Percentiles rank a stretch among this genome's conserved stretches.
These are phyloP conservation scores for Penicillium sp. DNA, from an alignment of 2,329 filamentous ascomycete species.

Conservation along the genomic window DNA sequence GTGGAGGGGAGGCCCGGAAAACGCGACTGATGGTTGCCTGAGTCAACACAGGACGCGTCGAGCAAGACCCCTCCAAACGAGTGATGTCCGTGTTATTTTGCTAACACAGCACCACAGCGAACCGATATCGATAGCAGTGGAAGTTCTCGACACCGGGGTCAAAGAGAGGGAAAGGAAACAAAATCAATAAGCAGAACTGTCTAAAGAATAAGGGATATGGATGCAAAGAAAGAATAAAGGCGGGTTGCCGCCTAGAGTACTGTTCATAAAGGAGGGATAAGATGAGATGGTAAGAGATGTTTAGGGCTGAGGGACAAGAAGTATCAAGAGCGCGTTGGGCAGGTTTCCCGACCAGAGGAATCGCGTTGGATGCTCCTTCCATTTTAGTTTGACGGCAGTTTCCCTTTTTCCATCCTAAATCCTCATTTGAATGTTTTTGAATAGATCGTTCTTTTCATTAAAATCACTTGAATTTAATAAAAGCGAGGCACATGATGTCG, in stretches of 20 bases:
- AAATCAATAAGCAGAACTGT: background rate
- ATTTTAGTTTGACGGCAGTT: background rate
- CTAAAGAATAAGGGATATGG: background rate
- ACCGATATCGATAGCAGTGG: slow-evolving; percentile 1
- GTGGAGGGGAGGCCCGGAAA: too few species aligned
- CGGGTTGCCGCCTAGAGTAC: background rate
- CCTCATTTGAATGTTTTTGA: background rate
- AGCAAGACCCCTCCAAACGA: background rate
- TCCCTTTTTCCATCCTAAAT: background rate
- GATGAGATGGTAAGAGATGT: background rate
- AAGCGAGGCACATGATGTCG: slow-evolving; percentile 12
- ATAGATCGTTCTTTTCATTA: background rate
- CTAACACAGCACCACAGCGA: background rate
- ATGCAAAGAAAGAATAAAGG: slow-evolving; percentile 1
- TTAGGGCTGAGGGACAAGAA: slow-evolving; percentile 3
- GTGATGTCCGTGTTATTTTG: background rate
- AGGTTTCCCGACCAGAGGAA: background rate
- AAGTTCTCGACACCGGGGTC: background rate
- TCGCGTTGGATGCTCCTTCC: background rate
- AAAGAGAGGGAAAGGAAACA: slow-evolving; percentile 3
- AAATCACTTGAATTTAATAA: background rate
- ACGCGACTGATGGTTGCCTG: too few species aligned
- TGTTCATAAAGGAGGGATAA: slow-evolving; percentile 3
- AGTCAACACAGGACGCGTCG: too few species aligned
- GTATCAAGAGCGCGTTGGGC: background rate